Evolutionary conservation across 495 filamentous ascomycete species (phyloP).

Genomic region (Penicillium egyptiacum): DNA sequence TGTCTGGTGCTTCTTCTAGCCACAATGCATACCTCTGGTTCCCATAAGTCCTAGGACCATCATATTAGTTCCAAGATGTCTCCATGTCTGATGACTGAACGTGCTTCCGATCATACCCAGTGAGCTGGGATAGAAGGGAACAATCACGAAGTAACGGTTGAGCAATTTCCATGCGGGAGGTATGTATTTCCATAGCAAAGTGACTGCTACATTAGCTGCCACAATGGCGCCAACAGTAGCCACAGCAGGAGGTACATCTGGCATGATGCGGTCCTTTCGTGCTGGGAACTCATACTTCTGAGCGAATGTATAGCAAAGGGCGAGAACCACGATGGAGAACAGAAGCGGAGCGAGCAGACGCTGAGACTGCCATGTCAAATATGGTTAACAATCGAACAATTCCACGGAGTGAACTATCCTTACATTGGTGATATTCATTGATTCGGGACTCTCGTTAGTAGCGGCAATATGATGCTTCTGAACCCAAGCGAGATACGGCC

Average conservation of each 20-base stretch:
- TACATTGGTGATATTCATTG: slow-evolving; percentile 39
- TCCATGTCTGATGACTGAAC: slow-evolving; percentile 73
- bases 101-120: slow-evolving; percentile 64
- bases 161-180: slow-evolving; percentile 71
- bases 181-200: slow-evolving; percentile 59
- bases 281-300: slow-evolving; percentile 63
- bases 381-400: slow-evolving; percentile 8
- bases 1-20: not conserved
- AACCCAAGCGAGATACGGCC: slow-evolving; percentile 50
- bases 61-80: slow-evolving; percentile 75
- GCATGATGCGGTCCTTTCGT: slow-evolving; percentile 60
- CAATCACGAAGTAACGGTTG: slow-evolving; percentile 74
- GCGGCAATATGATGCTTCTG: slow-evolving; percentile 46
- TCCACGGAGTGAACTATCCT: not conserved
- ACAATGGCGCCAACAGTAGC: slow-evolving; percentile 73
- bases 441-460: slow-evolving; percentile 36
- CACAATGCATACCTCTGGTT: slow-evolving; percentile 46
- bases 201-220: slow-evolving; percentile 61
- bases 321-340: slow-evolving; percentile 54
- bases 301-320: slow-evolving; percentile 54
- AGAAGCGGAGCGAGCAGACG: slow-evolving; percentile 66
- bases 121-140: slow-evolving; percentile 66
- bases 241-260: slow-evolving; percentile 72
- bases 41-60: slow-evolving; percentile 58
- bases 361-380: slow-evolving; percentile 34